Evolutionary conservation across 139 green algal species (phyloP).

Genomic region (Coelastrella sp.): DNA sequence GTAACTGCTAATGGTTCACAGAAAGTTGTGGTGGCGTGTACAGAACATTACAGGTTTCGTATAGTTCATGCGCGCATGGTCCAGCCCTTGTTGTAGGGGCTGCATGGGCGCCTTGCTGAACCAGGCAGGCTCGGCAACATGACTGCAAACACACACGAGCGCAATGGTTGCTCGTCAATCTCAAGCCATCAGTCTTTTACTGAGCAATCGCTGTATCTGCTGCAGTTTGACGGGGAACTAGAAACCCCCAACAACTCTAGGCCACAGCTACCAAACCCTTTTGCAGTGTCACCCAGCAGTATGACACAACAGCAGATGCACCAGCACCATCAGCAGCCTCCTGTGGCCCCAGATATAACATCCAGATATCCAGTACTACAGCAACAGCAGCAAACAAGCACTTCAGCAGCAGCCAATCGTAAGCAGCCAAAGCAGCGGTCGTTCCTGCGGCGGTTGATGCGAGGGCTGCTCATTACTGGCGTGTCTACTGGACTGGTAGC

Average conservation of each 20-base stretch:
- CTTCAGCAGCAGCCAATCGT: neutral
- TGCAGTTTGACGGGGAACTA: neutral
- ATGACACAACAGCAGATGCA: neutral
- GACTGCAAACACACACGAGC: too few relatives aligned
- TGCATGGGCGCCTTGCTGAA: too few relatives aligned
- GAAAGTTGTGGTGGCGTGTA: too few relatives aligned
- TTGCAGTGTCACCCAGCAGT: slow-evolving; percentile 5
- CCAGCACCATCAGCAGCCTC: neutral
- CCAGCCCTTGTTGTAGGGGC: too few relatives aligned
- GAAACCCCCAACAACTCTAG: neutral
- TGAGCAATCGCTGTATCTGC: too few relatives aligned
- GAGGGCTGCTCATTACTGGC: slow-evolving; percentile 3
- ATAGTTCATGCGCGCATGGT: too few relatives aligned
- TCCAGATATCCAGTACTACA: neutral
- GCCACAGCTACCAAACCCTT: slow-evolving; percentile 1
- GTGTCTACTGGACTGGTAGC: slow-evolving; percentile 10
- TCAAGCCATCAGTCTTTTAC: too few relatives aligned
- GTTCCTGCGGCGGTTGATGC: slow-evolving; percentile 5
- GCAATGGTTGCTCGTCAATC: too few relatives aligned
- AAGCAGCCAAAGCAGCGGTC: neutral
- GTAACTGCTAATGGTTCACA: too few relatives aligned
- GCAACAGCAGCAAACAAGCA: neutral
- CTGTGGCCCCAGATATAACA: neutral
- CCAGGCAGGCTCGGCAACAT: too few relatives aligned
- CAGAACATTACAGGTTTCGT: too few relatives aligned